These are phyloP conservation scores for California macrophylla DNA, from an alignment of 441 rosid genomes.

Conservation along the genomic window DNA sequence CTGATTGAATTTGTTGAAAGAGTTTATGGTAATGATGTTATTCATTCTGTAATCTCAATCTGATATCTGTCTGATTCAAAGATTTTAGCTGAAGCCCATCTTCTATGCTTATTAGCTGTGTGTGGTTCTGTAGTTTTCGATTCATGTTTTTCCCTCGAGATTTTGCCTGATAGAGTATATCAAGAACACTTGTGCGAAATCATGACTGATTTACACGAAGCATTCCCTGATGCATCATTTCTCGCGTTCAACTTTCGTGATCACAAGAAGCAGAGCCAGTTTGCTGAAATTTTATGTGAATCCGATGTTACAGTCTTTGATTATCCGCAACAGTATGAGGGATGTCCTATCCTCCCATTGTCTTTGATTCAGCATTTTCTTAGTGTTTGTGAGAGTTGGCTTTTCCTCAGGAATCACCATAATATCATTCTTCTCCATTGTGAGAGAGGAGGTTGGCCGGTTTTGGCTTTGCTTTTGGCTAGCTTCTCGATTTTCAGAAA, in stretches of 20 bases:
- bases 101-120: neutral
- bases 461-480: neutral
- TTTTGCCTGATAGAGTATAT: neutral
- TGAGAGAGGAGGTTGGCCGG: neutral
- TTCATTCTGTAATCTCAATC: neutral
- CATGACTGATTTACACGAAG: neutral
- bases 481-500: neutral
- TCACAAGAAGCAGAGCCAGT: neutral
- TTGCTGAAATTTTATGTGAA: neutral
- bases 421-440: neutral
- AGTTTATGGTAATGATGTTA: neutral
- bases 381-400: neutral
- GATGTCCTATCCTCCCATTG: neutral
- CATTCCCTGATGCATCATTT: neutral
- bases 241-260: neutral
- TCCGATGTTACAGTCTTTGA: neutral
- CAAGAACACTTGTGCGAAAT: neutral
- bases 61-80: neutral
- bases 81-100: neutral
- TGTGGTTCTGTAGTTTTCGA: neutral
- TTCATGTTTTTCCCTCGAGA: neutral
- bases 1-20: neutral
- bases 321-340: neutral
- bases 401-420: neutral
- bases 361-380: neutral